Evolutionary conservation across 495 filamentous ascomycete species (phyloP), one percentile per base, ranked within the genome.

Genomic region (Penicillium parvum): DNA sequence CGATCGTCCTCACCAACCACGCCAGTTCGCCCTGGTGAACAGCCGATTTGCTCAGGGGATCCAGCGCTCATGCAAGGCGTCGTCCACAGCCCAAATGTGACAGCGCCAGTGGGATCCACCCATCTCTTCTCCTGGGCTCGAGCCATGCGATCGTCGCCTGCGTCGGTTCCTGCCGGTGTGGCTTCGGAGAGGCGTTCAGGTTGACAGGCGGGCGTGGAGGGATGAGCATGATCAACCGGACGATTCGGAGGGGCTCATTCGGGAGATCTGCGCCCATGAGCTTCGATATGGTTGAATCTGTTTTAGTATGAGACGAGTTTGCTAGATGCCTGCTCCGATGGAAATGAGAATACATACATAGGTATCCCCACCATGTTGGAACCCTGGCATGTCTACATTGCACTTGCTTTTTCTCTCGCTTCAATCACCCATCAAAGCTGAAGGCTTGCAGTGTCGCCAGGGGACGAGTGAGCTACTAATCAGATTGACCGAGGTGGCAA

Each of bases 151-250:
- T 57, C 50, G 52, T 49, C 56, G 46, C 39, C 40, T 43, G 42
- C 48, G 41, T 59, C 55, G 56, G 56, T 37, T 53, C 49, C 28
- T 57, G 49, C 56, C 52, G 53, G 39, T 40, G 55, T 57, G 56
- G 53, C 53, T 56, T 44, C 43, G 49, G 51, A 18, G 35, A 37
- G 49, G 53, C 53, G 53, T 49, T n/a, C n/a, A n/a, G n/a, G n/a
- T n/a, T n/a, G n/a, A n/a, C n/a, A n/a, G n/a, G n/a, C n/a, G n/a
- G n/a, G n/a, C n/a, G n/a, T n/a, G n/a, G n/a, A 11, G 23, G 11
- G 23, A 6, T 5, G 23, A 27, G 23, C 23, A 27, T 27, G 23
- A 27, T 27, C 23, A n/a, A n/a, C n/a, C n/a, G n/a, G n/a, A n/a
- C n/a, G n/a, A n/a, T n/a, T 34, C 16, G 14, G 15, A 32, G 14